Evolutionary conservation across 345 rosid species (phyloP).

Genomic region (Eucalyptus dawsonii): DNA sequence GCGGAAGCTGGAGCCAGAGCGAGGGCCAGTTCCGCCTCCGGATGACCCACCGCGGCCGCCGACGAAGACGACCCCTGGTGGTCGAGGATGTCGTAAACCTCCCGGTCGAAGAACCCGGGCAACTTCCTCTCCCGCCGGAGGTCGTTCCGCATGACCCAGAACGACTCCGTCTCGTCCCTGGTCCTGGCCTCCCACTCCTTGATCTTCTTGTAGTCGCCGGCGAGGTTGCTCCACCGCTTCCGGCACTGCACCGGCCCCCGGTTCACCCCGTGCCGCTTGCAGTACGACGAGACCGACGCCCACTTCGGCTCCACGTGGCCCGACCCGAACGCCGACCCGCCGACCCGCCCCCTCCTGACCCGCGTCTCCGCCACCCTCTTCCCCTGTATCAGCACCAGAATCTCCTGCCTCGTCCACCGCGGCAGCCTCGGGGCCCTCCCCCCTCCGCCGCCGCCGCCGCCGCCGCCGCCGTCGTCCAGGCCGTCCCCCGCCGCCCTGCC

Average conservation of each 20-base stretch:
- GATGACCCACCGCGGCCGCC: neutral
- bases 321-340: constrained; percentile 42
- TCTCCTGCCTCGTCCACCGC: constrained; percentile 97
- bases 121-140: constrained; percentile 70
- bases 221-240: constrained; percentile 91
- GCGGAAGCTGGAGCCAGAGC: constrained; percentile 1
- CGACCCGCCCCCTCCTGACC: constrained; percentile 58
- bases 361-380: constrained; percentile 88
- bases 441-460: constrained; percentile 35
- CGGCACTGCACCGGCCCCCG: constrained; percentile 99
- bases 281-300: constrained; percentile 90
- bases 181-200: constrained; percentile 79
- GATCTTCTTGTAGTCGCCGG: constrained; percentile 96
- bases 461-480: constrained; percentile 15
- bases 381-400: constrained; percentile 88
- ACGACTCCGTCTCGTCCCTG: constrained; percentile 72
- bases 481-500: neutral
- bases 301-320: constrained; percentile 84
- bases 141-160: constrained; percentile 95
- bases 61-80: constrained; percentile 22
- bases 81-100: constrained; percentile 80
- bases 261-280: constrained; percentile 81
- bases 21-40: constrained; percentile 4
- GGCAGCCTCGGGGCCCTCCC: constrained; percentile 68
- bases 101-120: constrained; percentile 93